Base-by-base conservation (phyloP, 2,329 filamentous ascomycete species). In the Phialophora tarda region DNA sequence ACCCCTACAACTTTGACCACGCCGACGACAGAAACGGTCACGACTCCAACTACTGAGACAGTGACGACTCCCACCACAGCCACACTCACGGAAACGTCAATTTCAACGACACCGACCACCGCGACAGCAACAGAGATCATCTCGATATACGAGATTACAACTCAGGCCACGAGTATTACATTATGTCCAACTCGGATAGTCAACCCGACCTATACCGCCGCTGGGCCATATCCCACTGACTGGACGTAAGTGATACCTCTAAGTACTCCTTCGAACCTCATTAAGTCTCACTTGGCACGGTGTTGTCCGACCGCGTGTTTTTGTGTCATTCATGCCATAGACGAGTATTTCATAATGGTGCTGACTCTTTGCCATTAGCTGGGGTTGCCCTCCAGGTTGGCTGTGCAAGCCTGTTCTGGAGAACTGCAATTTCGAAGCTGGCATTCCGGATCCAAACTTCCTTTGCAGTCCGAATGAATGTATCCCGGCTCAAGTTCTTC, bases 381-480 rank as follows among this genome's bases (percentile, higher is more conserved):
- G 79, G 78, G 81, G 81, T 48, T 82, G 81, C 64, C 74, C 77
- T 41, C 80, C 81, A 14, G 80, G 79, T 17, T 79, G 72, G 54
- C 72, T 82, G 21, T 82, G 81, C 59, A 76, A 73, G 57, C 79
- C 79, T 14, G 73, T 73, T 3, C 78, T 75, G 55, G 73, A 73
- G 2, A 68, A 73, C n/a, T 82, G 81, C 67, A 77, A 77, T 41
- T 68, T 82, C 34, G 80, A 77, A 70, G 73, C 75, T 5, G 78
- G 78, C 24, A 76, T 78, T n/a, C 81, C 80, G 6, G 73, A 75
- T 1, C 66, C 66, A 23, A 71, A 75, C 56, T 82, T 78, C 67
- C 66, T 75, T 7, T 82, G 81, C 63, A 73, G 74, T 10, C 77
- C 78, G 0, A 68, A 78, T 17, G 76, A 80, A 50, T 82, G 81